Evolutionary conservation across 495 filamentous ascomycete genomes (phyloP), one percentile per base, ranked within the genome.

Genomic region (Astrothelium macrocarpum): DNA sequence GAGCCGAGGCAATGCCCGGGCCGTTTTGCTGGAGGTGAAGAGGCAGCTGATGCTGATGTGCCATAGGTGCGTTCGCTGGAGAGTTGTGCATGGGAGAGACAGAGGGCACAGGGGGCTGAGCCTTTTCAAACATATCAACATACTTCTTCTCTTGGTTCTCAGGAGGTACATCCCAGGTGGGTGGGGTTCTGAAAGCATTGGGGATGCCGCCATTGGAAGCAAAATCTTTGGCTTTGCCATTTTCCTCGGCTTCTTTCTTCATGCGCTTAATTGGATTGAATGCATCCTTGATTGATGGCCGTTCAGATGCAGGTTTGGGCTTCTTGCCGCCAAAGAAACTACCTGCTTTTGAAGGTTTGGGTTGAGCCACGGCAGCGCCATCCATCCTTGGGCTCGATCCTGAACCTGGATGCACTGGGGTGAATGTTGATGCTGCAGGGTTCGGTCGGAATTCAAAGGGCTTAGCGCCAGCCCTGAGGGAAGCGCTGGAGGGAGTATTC

Each of bases 371-470:
- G 72, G 18, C 65, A 63, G 10, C 56, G 39, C 26, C 70, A 66
- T 80, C 82, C 1, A 84, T 78, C 59, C 81, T 81, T 12, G 88
- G 85, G 71, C 85, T 90, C 20, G 87, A 88, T 20, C 82, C 78
- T 64, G 78, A 79, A 64, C 74, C 76, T 67, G 83, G 87, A 59
- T 79, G 81, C 65, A 79, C 74, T 42, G 90, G 91, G 64, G 82
- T 90, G 74, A 96, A 95, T 0, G 87, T 78, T 53, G 79, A 85
- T 2, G 90, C 90, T 43, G 87, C 85, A 10, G 90, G 84, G 69
- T 86, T 92, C 2, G 90, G 90, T 66, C 86, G 84, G 76, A 96
- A 96, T 69, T 95, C 91, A 68, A 85, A 80, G 32, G 87, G 91
- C 59, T 84, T 86, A 1, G 89, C 90, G 67, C 49, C 49, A 29